Evolutionary conservation across 345 rosid genomes (phyloP).

Genomic region (Gossypium australe): DNA sequence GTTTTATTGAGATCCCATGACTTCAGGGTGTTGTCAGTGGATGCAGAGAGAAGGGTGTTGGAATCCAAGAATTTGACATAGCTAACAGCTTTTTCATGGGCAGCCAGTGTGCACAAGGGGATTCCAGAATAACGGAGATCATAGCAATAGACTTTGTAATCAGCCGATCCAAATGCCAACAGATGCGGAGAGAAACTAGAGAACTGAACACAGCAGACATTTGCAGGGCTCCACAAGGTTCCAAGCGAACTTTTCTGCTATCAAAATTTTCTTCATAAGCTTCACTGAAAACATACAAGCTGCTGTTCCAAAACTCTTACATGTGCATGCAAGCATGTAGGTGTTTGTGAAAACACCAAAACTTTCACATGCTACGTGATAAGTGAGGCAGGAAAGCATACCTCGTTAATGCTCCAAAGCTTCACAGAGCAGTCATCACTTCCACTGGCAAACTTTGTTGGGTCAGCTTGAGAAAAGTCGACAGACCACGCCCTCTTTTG

Average conservation of each 20-base stretch:
- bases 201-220: constrained; percentile 85
- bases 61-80: constrained; percentile 79
- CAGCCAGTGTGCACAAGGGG: constrained; percentile 72
- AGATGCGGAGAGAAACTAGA: constrained; percentile 58
- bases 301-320: not conserved
- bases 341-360: not conserved
- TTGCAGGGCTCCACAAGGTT: constrained; percentile 68
- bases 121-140: constrained; percentile 62
- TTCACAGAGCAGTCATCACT: constrained; percentile 88
- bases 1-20: constrained; percentile 75
- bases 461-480: constrained; percentile 77
- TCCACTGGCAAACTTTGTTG: constrained; percentile 83
- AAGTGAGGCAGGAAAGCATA: constrained; percentile 9
- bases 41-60: constrained; percentile 80
- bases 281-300: not conserved
- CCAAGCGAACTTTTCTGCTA: constrained; percentile 67
- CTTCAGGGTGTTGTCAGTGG: constrained; percentile 86
- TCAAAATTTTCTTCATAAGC: not conserved
- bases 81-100: constrained; percentile 86
- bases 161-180: constrained; percentile 82
- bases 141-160: constrained; percentile 71
- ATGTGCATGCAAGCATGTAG: not conserved
- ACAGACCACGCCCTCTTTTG: constrained; percentile 91
- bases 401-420: constrained; percentile 88
- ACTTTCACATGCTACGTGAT: not conserved